Evolutionary conservation across 2,329 filamentous ascomycete species (phyloP), one percentile per base, ranked within the genome.

Genomic region (Pseudocercospora crystallina): DNA sequence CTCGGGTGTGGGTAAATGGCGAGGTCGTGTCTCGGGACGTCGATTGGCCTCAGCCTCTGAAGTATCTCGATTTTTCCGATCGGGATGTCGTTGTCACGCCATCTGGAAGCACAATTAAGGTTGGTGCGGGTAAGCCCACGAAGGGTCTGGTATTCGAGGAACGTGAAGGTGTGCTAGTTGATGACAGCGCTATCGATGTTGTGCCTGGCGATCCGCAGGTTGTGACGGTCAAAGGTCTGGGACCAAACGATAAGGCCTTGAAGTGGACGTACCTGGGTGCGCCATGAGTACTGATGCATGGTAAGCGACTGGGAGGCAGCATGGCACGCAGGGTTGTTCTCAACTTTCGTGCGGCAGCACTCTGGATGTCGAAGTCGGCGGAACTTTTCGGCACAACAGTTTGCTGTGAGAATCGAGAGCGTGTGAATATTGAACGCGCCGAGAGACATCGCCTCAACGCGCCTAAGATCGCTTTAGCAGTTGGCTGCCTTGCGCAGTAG

Each of bases 141-240:
- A 83, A 83, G 57, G 80, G 80, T 10, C 65, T 83, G n/a, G 80
- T 82, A 3, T 81, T 82, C 56, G 80, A 82, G 63, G 80, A 82
- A 60, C 66, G 77, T 45, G 74, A 79, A 46, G 79, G 77, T 9
- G 73, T 82, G 36, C 69, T 74, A 10, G 65, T 81, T 14, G 73
- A 76, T 44, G 80, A 83, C 62, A 82, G 78, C 60, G 80, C 78
- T 8, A 72, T 83, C 46, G 80, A 83, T 60, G 64, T 82, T 51
- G 76, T 81, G 5, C 80, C 80, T n/a, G 79, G 79, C 5, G 80
- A 82, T 61, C 76, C 77, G 53, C 79, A 82, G 60, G 56, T 71
- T 39, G 68, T 77, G 57, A 69, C 59, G 49, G 73, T 76, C 51
- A 70, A 60, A 60, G 74, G 73, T 3, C 55, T 76, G 53, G 66